Base-by-base conservation (phyloP, 352 stramenopile species). In the Poterioochromonas sp. region DNA sequence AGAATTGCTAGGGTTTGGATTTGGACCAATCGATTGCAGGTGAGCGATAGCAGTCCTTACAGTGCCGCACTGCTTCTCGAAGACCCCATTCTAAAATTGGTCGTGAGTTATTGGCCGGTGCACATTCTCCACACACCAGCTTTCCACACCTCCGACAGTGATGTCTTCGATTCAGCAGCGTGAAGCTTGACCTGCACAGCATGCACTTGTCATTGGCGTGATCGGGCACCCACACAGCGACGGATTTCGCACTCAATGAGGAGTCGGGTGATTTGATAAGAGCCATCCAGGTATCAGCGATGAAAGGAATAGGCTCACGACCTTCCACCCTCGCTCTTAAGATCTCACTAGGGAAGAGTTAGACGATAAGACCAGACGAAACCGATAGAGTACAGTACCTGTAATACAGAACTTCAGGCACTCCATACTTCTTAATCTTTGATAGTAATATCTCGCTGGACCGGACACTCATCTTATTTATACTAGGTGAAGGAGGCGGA, bases 51-150 rank as follows among this genome's bases (percentile, higher is more conserved):
- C 65, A 74, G 11, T 8, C 15, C 29, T 74, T 74, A 39, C 65
- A 74, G 32, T 74, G 65, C 3, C 65, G 65, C 22, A 74, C 37
- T 32, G 65, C 2, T 32, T 51, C 41, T 35, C 26, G 5, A 8
- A 54, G 22, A 8, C 65, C 65, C 37, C 37, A 74, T 54, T 74
- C 65, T n/a, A 74, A 32, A 20, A 74, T 74, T 18, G 65, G 65
- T 26, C 65, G 65, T 35, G 65, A 34, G 32, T 74, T 74, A 1
- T 74, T 35, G 1, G 37, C 40, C 15, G 65, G 65, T 11, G 65
- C 65, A 34, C 65, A 74, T 35, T 58, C 15, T 26, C 8, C 29
- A n/a, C 65, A 74, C 11, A 51, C 35, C 3, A 51, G 0, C 29
- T 58, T 74, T 11, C 65, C 65, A 54, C 65, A 74, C 1, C 65